Evolutionary conservation across 192 early-diverging fungal species (phyloP).

Genomic region (Spinellus fusiger): DNA sequence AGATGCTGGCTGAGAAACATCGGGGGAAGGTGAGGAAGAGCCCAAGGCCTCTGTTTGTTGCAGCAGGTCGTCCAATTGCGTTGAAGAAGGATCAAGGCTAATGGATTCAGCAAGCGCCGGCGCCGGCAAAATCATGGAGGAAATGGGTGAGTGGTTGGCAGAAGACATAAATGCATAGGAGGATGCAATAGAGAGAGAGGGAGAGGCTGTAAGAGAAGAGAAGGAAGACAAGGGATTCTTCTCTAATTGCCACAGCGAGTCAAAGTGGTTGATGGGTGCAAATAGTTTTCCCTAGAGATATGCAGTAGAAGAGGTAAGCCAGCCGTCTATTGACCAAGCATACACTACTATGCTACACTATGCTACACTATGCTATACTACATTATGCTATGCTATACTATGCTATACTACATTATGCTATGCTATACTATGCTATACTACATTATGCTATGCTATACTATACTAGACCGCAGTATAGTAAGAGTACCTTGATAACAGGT

Average conservation of each 20-base stretch:
- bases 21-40: constrained; percentile 11
- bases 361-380: too few species aligned
- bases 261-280: constrained; percentile 27
- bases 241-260: constrained; percentile 33
- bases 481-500: constrained; percentile 26
- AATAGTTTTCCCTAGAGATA: constrained; percentile 26
- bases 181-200: constrained; percentile 31
- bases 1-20: constrained; percentile 13
- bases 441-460: background rate
- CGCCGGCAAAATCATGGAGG: constrained; percentile 26
- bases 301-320: background rate
- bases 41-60: constrained; percentile 13
- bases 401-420: too few species aligned
- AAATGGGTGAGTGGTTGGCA: constrained; percentile 26
- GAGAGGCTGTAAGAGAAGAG: constrained; percentile 32
- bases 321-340: too few species aligned
- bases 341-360: too few species aligned
- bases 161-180: constrained; percentile 30
- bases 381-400: too few species aligned
- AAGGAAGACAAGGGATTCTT: constrained; percentile 23
- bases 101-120: constrained; percentile 13
- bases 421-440: too few species aligned
- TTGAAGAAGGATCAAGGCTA: constrained; percentile 2
- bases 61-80: constrained; percentile 16
- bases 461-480: background rate